phyloP scores from a whole-genome alignment of 2,329 filamentous ascomycete species.

The Podosphaera aphanis region DNA sequence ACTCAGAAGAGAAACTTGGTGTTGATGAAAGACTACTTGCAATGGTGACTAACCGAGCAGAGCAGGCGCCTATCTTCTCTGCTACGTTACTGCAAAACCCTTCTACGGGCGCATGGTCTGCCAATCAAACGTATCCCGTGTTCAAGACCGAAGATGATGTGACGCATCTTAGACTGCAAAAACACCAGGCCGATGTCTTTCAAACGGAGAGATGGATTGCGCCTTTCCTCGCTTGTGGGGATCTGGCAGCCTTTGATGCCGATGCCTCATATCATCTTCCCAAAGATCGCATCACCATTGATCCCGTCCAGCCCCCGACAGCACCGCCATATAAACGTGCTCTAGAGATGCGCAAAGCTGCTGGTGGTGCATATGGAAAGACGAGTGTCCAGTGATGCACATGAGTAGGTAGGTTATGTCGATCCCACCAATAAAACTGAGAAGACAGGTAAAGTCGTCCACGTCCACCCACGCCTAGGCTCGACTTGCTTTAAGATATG shows the following conservation, averaged over 20 bases:
- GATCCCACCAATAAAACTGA: neutral
- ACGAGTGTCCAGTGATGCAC: constrained; percentile 4
- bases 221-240: constrained; percentile 90
- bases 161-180: constrained; percentile 12
- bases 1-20: constrained; percentile 51
- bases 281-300: constrained; percentile 62
- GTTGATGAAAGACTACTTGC: constrained; percentile 30
- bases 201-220: constrained; percentile 53
- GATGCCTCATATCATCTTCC: constrained; percentile 86
- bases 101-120: constrained; percentile 21
- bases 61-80: constrained; percentile 20
- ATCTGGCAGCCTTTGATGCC: constrained; percentile 82
- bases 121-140: constrained; percentile 1
- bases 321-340: constrained; percentile 87
- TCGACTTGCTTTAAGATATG: too few relatives aligned
- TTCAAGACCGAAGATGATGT: constrained; percentile 8
- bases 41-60: constrained; percentile 23
- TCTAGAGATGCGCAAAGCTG: constrained; percentile 55
- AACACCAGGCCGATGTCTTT: constrained; percentile 18
- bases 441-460: neutral
- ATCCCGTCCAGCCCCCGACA: constrained; percentile 85
- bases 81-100: constrained; percentile 23
- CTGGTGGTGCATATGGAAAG: constrained; percentile 36
- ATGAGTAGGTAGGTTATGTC: neutral
- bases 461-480: too few relatives aligned